Evolutionary conservation across 345 rosid genomes (phyloP).

Genomic region (sweet orange (Citrus sinensis)): DVS_A1.0 CM039162.1:20021001-20021500

Average conservation of each 20-base stretch:
- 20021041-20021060: not conserved
- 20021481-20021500: slow-evolving; percentile 69
- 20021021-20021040: not conserved
- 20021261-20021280: not conserved
- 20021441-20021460: slow-evolving; percentile 34
- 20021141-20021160: not conserved
- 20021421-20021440: slow-evolving; percentile 41
- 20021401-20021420: slow-evolving; percentile 44
- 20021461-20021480: slow-evolving; percentile 53
- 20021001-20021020: not conserved
- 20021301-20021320: slow-evolving; percentile 37
- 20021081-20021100: slow-evolving; percentile 1
- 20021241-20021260: not conserved
- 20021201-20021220: not conserved
- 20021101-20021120: not conserved
- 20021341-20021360: slow-evolving; percentile 39
- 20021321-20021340: slow-evolving; percentile 35
- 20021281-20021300: slow-evolving; percentile 27
- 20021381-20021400: slow-evolving; percentile 21
- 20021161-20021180: not conserved
- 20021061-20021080: not conserved
- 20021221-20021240: not conserved
- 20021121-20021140: not conserved
- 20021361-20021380: slow-evolving; percentile 44
- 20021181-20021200: not conserved